Evolutionary conservation across 2,329 filamentous ascomycete species (phyloP), one percentile per base, ranked within the genome.

Genomic region (Penicillium psychrosexuale): DNA sequence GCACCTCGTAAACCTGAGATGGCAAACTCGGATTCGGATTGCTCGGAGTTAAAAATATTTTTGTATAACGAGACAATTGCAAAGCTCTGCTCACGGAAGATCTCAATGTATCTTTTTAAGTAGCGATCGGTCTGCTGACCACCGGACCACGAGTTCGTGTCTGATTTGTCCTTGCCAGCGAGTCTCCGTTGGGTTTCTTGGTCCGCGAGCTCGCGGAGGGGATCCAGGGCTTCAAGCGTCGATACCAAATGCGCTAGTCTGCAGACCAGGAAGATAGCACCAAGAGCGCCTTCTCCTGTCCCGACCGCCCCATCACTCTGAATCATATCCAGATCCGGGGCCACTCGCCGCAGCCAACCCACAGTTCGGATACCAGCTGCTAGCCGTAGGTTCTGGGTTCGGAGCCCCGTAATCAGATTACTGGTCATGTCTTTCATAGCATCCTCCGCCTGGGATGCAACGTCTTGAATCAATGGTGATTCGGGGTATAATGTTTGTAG

Each of bases 61-160:
- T 87, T 90, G 73, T 95, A 97, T 82, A 97, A 91, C 55, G 91
- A 96, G 28, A 97, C 85, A 57, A 97, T 96, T 40, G 88, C 89
- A 72, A 99, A 99, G 69, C 90, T 96, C 73, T 99, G 94, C 74
- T 99, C 94, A 49, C 94, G 88, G 71, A 97, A 97, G 28, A 99
- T 91, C 70, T 99, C 94, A 65, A 99, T 90, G 73, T 96, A 99
- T 45, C 92, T 84, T 73, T 97, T 99, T 40, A 99, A 77, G 66
- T 91, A 99, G 48, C 91, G 84, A 72, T 97, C 94, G 1, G 92
- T 97, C 71, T 97, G 94, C 67, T 96, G 91, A 0, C 93, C 93
- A 1, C 84, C 68, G 0, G 72, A 70, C 73, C 72, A 75, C 2
- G 65, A 57, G 30, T 59, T 63, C 12, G 56, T n/a, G 49, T 57